These are phyloP conservation scores for Salvia sclarea DNA, from an alignment of 305 asterid species.

Conservation along the genomic window DNA sequence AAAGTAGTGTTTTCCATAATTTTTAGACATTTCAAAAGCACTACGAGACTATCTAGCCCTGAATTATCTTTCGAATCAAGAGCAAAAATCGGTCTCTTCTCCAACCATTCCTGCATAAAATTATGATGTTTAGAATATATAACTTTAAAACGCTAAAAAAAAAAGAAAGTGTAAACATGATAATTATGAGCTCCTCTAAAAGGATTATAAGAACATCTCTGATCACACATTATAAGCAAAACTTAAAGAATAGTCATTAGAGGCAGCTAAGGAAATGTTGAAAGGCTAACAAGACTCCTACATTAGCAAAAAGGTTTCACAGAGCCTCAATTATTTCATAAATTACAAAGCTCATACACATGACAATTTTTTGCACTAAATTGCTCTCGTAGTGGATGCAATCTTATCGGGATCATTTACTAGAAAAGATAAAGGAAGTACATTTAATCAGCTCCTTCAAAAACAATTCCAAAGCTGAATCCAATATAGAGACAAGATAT, in stretches of 20 bases:
- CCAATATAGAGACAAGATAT: background rate
- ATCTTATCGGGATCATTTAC: slow-evolving; percentile 5
- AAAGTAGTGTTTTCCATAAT: slow-evolving; percentile 96
- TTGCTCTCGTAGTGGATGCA: background rate
- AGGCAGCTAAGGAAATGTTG: slow-evolving; percentile 1
- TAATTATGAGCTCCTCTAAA: slow-evolving; percentile 11
- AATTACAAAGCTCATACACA: background rate
- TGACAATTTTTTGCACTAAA: slow-evolving; percentile 4
- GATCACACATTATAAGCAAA: slow-evolving; percentile 10
- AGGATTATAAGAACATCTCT: background rate
- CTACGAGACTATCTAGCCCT: slow-evolving; percentile 65
- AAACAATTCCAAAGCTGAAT: background rate
- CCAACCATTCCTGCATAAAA: slow-evolving; percentile 70
- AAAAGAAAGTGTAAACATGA: background rate
- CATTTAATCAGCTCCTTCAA: slow-evolving; percentile 14
- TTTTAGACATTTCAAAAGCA: slow-evolving; percentile 89
- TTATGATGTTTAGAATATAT: slow-evolving; percentile 26
- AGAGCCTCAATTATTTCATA: slow-evolving; percentile 13
- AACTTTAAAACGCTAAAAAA: background rate
- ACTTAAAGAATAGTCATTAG: background rate
- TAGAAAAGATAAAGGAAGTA: slow-evolving; percentile 1
- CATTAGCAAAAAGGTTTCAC: background rate
- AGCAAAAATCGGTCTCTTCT: slow-evolving; percentile 49
- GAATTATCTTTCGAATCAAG: slow-evolving; percentile 48
- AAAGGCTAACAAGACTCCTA: slow-evolving; percentile 9